A percentile compares a stretch with the other conserved stretches of the same genome.
Evolutionary conservation across 2,329 filamentous ascomycete genomes (phyloP).

Genomic region (Colletotrichum phormii): DNA sequence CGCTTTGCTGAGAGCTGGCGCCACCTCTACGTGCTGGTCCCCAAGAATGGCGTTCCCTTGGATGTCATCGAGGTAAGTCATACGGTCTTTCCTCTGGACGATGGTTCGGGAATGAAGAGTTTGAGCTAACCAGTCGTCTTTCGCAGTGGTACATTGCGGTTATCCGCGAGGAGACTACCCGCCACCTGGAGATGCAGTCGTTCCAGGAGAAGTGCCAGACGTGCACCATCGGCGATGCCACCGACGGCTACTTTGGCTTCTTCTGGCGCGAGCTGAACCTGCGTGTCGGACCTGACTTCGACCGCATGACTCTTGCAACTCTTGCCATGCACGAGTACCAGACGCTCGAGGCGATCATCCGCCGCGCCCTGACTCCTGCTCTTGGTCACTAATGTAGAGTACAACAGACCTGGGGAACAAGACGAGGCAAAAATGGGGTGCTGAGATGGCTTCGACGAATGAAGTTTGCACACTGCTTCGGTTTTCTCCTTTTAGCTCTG

Average conservation of each 20-base stretch:
- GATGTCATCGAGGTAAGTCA: conserved; percentile 67
- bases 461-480: neutral
- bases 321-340: conserved; percentile 59
- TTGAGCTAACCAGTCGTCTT: conserved; percentile 35
- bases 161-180: conserved; percentile 64
- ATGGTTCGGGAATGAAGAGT: neutral
- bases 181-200: conserved; percentile 51
- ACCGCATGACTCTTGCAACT: conserved; percentile 60
- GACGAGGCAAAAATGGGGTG: neutral
- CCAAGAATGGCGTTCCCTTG: conserved; percentile 59
- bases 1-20: conserved; percentile 60
- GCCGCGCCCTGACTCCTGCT: conserved; percentile 49
- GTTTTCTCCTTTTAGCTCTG: neutral
- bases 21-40: conserved; percentile 63
- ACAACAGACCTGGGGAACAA: neutral
- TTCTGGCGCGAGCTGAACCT: conserved; percentile 62
- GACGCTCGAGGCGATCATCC: conserved; percentile 62
- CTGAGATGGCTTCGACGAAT: neutral
- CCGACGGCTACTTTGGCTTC: conserved; percentile 63
- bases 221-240: conserved; percentile 45
- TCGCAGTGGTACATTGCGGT: conserved; percentile 67
- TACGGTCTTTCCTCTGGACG: neutral
- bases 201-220: conserved; percentile 56
- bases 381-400: conserved; percentile 3
- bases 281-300: conserved; percentile 54